Evolutionary conservation across 345 rosid species (phyloP), one percentile per base, ranked within the genome.

Genomic region (Aegle marmelos): DNA sequence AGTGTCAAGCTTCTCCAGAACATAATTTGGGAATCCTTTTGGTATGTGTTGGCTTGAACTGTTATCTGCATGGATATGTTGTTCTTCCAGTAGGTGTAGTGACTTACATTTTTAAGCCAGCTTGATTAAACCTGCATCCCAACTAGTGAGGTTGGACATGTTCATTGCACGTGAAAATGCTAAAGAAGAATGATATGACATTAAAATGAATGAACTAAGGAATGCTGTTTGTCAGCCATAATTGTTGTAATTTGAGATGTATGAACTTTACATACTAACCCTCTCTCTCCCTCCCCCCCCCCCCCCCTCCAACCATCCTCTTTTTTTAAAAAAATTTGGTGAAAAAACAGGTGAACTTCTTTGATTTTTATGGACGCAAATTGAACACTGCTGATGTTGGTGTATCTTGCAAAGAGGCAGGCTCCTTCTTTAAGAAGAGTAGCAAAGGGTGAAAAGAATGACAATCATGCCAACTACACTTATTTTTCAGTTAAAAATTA

Each of bases 281-380:
- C 0, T 9, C 7, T 6, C 5, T 33, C 1, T 80, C 27, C n/a
- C n/a, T n/a, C n/a, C n/a, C n/a, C n/a, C n/a, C n/a, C n/a, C n/a
- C n/a, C n/a, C n/a, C n/a, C n/a, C n/a, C n/a, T n/a, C n/a, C n/a
- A n/a, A n/a, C n/a, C n/a, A n/a, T n/a, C n/a, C n/a, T n/a, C n/a
- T 73, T 83, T 17, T 60, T 25, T 82, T 76, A 39, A 31, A 31
- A 9, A 4, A 22, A 25, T 28, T 50, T 50, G 22, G 21, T 17
- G 56, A 16, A 61, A 73, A 62, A 85, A 68, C 64, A 95, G 99
- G 89, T 95, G 39, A 87, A 87, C 63, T 95, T 95, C 84, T 93
- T 95, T 85, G 99, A 92, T 63, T 85, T 95, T 77, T 95, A 93
- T 73, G 99, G 99, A 25, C 82, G 97, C 74, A 90, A 91, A 70